Base-by-base conservation (phyloP, 164 flowering plant genomes). In the Liriodendron chinense region DNA sequence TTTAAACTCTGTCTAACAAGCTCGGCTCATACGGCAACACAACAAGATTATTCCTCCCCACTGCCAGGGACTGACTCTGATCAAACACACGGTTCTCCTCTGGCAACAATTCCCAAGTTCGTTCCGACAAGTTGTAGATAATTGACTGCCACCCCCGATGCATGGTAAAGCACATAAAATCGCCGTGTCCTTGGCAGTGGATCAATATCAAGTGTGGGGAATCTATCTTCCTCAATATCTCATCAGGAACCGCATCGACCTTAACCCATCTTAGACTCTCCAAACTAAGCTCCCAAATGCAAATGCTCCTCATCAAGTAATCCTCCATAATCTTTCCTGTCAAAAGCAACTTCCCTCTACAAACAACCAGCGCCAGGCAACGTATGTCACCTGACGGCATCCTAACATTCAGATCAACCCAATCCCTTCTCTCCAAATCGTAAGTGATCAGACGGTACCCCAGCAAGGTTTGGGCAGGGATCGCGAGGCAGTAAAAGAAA, bases 321-420 rank as follows among this genome's bases (percentile, higher is more conserved):
- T 81, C 83, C 72, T 75, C 78, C 75, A 78, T 80, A 78, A 81
- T 78, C 76, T 81, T 81, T 65, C 83, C 83, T 2, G 78, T 72
- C 76, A 81, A 69, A 22, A 77, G 24, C 65, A 81, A 65, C 73
- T 69, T 81, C 20, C 72, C 83, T 48, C 48, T 57, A 78, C 83
- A 81, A 7, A 81, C 49, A 3, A 81, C 76, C 73, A 81, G 70
- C 25, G 83, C 78, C 72, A 73, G 78, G 74, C 80, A 77, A 63
- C 80, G 63, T 1, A 81, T 13, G 63, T 81, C 80, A 0, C 76
- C 74, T 0, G 76, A 25, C 1, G 78, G 78, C 83, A 81, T 78
- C 50, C 57, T 75, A 18, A 81, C 80, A 81, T 78, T 78, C 76
- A 81, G 66, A 72, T 81, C 80, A 65, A 69, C 12, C 83, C 83